phyloP scores from a whole-genome alignment of 2,329 filamentous ascomycete genomes.

The Trichoderma lentiforme region DNA sequence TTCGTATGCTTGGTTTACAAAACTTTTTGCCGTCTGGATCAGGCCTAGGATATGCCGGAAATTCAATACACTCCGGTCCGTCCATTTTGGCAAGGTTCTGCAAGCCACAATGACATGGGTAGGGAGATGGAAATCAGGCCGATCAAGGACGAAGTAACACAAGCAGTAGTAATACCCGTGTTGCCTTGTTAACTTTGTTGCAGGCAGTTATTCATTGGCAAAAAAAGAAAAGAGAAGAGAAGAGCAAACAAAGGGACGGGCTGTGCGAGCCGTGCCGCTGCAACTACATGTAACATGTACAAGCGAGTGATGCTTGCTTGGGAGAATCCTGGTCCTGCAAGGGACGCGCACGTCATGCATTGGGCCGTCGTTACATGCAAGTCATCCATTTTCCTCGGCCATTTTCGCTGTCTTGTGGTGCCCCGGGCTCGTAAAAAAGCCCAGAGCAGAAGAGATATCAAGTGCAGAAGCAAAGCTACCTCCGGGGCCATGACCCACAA shows the following conservation, averaged over 20 bases:
- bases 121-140: not conserved
- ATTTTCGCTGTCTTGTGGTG: not conserved
- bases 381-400: slow-evolving; percentile 12
- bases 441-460: not conserved
- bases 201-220: not conserved
- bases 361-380: slow-evolving; percentile 8
- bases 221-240: not conserved
- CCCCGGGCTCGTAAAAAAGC: not conserved
- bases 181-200: not conserved
- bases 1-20: not conserved
- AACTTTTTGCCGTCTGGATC: not conserved
- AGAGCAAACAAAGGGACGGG: not conserved
- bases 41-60: not conserved
- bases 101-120: not conserved
- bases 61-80: not conserved
- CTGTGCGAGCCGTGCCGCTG: not conserved
- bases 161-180: not conserved
- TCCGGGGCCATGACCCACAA: not conserved
- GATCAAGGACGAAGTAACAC: not conserved
- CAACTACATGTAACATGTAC: not conserved
- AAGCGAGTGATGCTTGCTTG: not conserved
- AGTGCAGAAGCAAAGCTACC: not conserved
- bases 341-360: slow-evolving; percentile 14
- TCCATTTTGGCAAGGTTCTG: not conserved
- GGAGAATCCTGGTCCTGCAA: slow-evolving; percentile 2